phyloP scores from a whole-genome alignment of 2,329 filamentous ascomycete genomes.

The Colletotrichum sp. region DNA sequence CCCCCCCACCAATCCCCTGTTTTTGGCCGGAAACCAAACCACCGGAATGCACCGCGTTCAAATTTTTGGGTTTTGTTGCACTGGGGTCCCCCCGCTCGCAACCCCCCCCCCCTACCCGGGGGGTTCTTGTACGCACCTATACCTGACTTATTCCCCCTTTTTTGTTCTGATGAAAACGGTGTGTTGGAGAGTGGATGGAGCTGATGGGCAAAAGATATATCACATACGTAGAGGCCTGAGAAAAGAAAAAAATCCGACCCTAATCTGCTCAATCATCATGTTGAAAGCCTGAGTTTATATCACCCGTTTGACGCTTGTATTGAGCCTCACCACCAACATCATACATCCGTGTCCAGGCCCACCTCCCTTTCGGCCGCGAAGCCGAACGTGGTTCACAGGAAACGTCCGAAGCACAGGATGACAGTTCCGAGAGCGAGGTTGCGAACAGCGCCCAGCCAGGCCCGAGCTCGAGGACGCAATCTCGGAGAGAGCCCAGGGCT shows the following conservation, averaged over 20 bases:
- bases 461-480: neutral
- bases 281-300: neutral
- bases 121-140: neutral
- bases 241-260: neutral
- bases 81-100: too few relatives aligned
- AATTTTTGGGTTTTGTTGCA: too few relatives aligned
- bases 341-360: neutral
- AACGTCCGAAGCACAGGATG: neutral
- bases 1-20: too few relatives aligned
- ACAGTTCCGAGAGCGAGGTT: neutral
- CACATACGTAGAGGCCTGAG: neutral
- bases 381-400: neutral
- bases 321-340: neutral
- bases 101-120: neutral
- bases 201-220: neutral
- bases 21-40: too few relatives aligned
- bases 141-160: slow-evolving; percentile 11
- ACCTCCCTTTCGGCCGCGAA: neutral
- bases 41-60: too few relatives aligned
- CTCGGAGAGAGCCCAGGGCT: neutral
- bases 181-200: neutral
- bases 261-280: neutral
- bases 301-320: neutral
- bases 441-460: neutral
- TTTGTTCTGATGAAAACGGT: neutral